Evolutionary conservation across 148 eudicot genomes (phyloP), one percentile per base, ranked within the genome.

Genomic region (Polygonum aviculare): DNA sequence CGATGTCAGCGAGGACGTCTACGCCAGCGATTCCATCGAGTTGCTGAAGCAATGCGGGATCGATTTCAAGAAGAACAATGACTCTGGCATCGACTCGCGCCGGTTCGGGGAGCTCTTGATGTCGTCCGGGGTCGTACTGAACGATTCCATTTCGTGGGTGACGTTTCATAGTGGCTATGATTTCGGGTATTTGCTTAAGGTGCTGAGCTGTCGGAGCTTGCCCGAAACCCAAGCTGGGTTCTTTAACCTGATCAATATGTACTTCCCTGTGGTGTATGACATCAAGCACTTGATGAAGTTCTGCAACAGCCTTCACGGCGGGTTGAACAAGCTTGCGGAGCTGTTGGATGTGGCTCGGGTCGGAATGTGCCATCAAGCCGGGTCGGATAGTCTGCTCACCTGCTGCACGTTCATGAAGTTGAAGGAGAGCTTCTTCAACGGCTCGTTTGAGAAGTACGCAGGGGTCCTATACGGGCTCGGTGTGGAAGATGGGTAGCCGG

Each of bases 341-440:
- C n/a, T 72, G 52, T 72, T 72, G 75, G 75, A 72, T 44, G 75
- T 72, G 75, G 75, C 75, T 16, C 45, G 75, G 75, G 75, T 72
- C 9, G 75, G 75, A 48, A 72, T 45, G 54, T 72, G 75, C 47
- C 75, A 72, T 12, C 75, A 72, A 9, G 75, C 75, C 54, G 75
- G 75, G 45, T 72, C 75, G 3, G 75, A 72, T 19, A 72, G 75
- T 18, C 35, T 72, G 50, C 75, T 72, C 31, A 72, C 75, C 21
- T 72, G 52, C 16, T 72, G 75, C 75, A 44, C 75, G 22, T 72
- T 72, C 54, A 72, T 72, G 75, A 72, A 72, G 38, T 48, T 72
- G 75, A 72, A 72, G 75, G 75, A 72, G 35, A 41, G 12, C 75
- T 72, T 44, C 75, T 72, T 72, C 54, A 19, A 44, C 2, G 54